Evolutionary conservation across 805 yeast genomes (phyloP), one percentile per base, ranked within the genome.

Genomic region (Candida jianshihensis): DNA sequence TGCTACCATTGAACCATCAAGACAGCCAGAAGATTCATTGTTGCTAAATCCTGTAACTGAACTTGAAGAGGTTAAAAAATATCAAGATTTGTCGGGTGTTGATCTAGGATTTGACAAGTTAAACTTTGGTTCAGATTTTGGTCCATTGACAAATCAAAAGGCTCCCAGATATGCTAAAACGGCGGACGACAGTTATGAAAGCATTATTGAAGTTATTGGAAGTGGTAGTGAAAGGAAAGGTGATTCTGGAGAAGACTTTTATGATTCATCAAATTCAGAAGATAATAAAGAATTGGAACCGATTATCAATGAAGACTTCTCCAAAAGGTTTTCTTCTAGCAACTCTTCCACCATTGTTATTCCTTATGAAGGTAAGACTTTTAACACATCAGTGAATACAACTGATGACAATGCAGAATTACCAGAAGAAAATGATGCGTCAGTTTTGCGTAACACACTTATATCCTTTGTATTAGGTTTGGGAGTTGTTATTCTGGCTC

Each of bases 1-100:
- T 57, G 79, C 81, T 30, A 72, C 73, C 44, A 77, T 80, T 34
- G 34, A 37, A 22, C 47, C 46, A 10, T 50, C 57, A 4, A 46
- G 42, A 24, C 56, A 47, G 19, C 57, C 54, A 26, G 57, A 53
- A 30, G 56, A 53, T 34, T 42, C 48, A 33, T 41, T 54, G 30
- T 42, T 52, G 39, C 47, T 56, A 35, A 42, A 55, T 34, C 40
- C 30, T 10, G 54, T 48, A 37, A 37, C 51, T 13, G 58, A 54
- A 37, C 47, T 48, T 21, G 43, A 43, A 34, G 51, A 46, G 26
- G 54, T 51, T 27, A 39, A 37, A 33, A 46, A 48, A 38, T 52
- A 34, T 33, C 56, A 49, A 31, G 50, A 47, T 16, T 31, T 53
- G 17, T 46, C 54, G 19, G 56, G 57, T 31, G 43, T 51, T 25